phyloP scores from a whole-genome alignment of 1,139 yeast species.

The Geotrichum bryndzae region DNA sequence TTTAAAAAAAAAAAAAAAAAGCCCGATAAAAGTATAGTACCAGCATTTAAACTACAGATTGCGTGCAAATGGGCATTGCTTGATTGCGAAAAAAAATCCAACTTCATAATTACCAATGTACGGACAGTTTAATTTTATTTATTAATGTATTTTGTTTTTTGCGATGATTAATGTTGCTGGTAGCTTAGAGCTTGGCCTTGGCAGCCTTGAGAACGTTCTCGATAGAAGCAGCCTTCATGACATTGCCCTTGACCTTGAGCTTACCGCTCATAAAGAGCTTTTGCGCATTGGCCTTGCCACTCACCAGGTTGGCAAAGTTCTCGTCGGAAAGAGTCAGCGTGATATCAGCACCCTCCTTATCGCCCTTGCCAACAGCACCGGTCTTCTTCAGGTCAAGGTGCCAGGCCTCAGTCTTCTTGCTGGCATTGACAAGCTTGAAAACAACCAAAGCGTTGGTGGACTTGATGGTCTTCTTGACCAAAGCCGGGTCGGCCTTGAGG shows the following conservation, averaged over 20 bases:
- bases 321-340: conserved; percentile 57
- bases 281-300: conserved; percentile 79
- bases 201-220: conserved; percentile 67
- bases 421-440: conserved; percentile 64
- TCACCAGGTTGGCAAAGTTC: conserved; percentile 57
- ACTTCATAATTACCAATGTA: background rate
- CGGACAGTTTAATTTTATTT: background rate
- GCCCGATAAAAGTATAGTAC: background rate
- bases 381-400: conserved; percentile 60
- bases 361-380: conserved; percentile 49
- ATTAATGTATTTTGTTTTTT: background rate
- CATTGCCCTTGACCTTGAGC: conserved; percentile 80
- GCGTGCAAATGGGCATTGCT: background rate
- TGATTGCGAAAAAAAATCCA: background rate
- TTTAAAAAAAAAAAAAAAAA: background rate
- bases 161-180: background rate
- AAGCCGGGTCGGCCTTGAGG: conserved; percentile 28
- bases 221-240: conserved; percentile 80
- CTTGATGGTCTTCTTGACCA: conserved; percentile 35
- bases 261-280: conserved; percentile 79
- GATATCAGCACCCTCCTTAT: conserved; percentile 51
- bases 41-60: background rate
- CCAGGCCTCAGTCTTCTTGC: conserved; percentile 63
- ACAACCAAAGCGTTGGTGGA: conserved; percentile 59
- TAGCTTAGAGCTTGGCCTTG: conserved; percentile 43